Base-by-base conservation (phyloP, 2,329 filamentous ascomycete species). In the Cytospora leucostoma region DNA sequence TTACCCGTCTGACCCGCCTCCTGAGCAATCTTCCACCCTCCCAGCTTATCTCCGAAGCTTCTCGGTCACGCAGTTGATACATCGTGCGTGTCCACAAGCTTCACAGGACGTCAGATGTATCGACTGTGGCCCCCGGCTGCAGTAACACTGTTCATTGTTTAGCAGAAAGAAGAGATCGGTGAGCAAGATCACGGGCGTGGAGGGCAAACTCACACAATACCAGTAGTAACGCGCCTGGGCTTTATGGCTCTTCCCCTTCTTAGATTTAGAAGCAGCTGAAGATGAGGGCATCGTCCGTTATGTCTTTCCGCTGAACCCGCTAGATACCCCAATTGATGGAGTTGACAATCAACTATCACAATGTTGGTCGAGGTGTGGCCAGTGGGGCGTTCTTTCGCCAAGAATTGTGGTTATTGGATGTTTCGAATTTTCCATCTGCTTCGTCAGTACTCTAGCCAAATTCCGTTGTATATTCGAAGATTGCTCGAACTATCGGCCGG, bases 151-250 rank as follows among this genome's bases (percentile, higher is more conserved):
- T 4, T 7, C 6, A 38, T 10, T 12, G 6, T 12, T 59, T 10
- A 59, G 56, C 11, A 2, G 12, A 15, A 17, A 6, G 4, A 11
- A 38, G 1, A n/a, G n/a, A 3, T 15, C 4, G 12, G 10, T 15
- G 10, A 17, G 7, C 4, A 37, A 13, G 21, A 17, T 34, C 34
- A 19, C 54, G 1, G 8, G 13, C n/a, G 1, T 21, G 3, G 44
- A 50, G 8, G 13, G 13, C n/a, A 3, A 11, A 19, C 56, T 52
- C 15, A 59, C 56, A 33, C 56, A 59, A 10, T 52, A 59, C 56
- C 56, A 59, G 4, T 11, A 40, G 3, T 19, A 52, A 1, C 47
- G 37, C n/a, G 44, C 55, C 15, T 35, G 38, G 8, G n/a, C 2
- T 7, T 49, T 49, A 12, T 32, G 17, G 55, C 55, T 27, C 11